Percentiles rank a stretch among this genome's conserved stretches.
Evolutionary conservation across 2,329 filamentous ascomycete species (phyloP).

Genomic region (Cladorrhinum sp.): DNA sequence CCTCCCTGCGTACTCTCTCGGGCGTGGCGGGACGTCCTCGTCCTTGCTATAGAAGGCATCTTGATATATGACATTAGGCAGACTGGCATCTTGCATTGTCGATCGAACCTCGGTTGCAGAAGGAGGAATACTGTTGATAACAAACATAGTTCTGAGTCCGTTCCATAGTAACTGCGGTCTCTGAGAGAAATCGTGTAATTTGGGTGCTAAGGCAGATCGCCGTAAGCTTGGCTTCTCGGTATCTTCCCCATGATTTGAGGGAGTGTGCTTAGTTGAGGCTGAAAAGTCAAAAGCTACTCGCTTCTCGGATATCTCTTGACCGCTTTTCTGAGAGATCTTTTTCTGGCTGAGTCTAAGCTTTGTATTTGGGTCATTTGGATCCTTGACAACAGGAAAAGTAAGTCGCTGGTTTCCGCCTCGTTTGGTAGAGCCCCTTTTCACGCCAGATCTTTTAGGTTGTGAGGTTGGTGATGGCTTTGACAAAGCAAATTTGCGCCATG

Average conservation of each 20-base stretch:
- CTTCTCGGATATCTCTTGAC: conserved; percentile 34
- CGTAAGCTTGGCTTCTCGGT: not conserved
- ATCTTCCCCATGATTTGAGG: not conserved
- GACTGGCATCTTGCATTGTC: conserved; percentile 55
- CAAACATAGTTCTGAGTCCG: conserved; percentile 31
- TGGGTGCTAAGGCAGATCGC: not conserved
- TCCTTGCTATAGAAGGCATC: conserved; percentile 84
- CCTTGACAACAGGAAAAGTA: conserved; percentile 73
- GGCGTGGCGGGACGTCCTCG: conserved; percentile 72
- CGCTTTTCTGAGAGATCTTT: conserved; percentile 51
- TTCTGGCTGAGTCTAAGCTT: conserved; percentile 65
- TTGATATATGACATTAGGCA: conserved; percentile 74
- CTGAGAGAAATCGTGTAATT: not conserved
- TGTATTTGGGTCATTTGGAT: conserved; percentile 64
- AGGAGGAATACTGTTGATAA: conserved; percentile 35
- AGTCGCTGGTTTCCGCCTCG: conserved; percentile 42
- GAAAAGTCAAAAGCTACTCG: conserved; percentile 35
- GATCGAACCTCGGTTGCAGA: conserved; percentile 44
- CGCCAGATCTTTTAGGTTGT: conserved; percentile 24
- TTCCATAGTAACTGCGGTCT: conserved; percentile 19
- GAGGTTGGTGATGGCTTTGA: conserved; percentile 20
- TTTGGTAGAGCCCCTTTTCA: conserved; percentile 33
- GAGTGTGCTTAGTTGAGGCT: conserved; percentile 15
- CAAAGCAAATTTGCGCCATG: not conserved
- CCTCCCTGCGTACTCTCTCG: conserved; percentile 80